Evolutionary conservation across 352 stramenopile genomes (phyloP).

Genomic region (Globisporangium lucens): DNA sequence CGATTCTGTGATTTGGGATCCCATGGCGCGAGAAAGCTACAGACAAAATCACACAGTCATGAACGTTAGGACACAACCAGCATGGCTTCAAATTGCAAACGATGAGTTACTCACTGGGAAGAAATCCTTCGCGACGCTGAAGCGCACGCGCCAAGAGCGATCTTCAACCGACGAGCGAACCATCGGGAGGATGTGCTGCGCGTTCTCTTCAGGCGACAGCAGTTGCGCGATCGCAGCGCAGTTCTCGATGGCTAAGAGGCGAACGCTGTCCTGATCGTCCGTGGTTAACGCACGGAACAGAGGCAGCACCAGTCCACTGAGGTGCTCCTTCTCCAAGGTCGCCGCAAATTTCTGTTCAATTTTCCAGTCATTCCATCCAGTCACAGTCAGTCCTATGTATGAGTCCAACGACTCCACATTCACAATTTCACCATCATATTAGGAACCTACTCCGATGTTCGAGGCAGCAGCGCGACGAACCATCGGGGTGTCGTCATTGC

Average conservation of each 20-base stretch:
- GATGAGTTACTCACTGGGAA: slow-evolving; percentile 49
- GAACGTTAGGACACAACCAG: background rate
- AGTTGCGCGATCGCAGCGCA: slow-evolving; percentile 73
- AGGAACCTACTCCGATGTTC: slow-evolving; percentile 63
- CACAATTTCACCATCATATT: background rate
- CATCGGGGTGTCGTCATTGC: slow-evolving; percentile 88
- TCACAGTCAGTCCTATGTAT: background rate
- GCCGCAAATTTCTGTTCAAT: slow-evolving; percentile 58
- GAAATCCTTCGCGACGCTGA: slow-evolving; percentile 94
- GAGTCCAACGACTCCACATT: background rate
- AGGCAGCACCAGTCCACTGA: slow-evolving; percentile 64
- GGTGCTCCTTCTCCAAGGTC: slow-evolving; percentile 72
- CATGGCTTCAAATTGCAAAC: background rate
- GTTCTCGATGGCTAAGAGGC: slow-evolving; percentile 89
- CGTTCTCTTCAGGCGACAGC: slow-evolving; percentile 75
- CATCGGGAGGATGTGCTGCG: slow-evolving; percentile 66
- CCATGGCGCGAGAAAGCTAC: slow-evolving; percentile 74
- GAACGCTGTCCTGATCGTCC: slow-evolving; percentile 95
- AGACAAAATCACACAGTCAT: background rate
- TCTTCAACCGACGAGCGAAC: slow-evolving; percentile 78
- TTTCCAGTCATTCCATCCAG: background rate
- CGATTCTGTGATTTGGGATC: slow-evolving; percentile 73
- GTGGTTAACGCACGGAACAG: slow-evolving; percentile 87
- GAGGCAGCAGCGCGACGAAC: slow-evolving; percentile 73
- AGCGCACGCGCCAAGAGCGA: slow-evolving; percentile 91